Conservation (phyloP, 352 stramenopile genomes). For the Phytopythium cucurbitacearum region DNA sequence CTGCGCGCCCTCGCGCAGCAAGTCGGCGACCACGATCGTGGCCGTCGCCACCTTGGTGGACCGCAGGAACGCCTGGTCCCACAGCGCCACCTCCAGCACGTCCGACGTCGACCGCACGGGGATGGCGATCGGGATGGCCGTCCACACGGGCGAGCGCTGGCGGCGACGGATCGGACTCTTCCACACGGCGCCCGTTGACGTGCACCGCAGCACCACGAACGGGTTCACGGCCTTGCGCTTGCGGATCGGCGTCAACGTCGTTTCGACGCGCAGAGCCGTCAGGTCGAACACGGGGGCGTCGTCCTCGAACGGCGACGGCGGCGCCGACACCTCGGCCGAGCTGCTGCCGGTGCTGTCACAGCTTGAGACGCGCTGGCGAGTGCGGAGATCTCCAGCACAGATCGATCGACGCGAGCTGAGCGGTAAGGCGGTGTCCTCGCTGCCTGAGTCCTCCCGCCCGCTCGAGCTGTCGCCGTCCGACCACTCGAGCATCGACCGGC, state of each 20-base stretch:
- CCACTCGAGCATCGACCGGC: conserved; percentile 21
- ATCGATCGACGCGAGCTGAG: conserved; percentile 9
- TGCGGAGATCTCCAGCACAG: no score
- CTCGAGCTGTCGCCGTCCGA: conserved; percentile 20
- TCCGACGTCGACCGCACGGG: conserved; percentile 23
- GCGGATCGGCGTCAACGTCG: conserved; percentile 36
- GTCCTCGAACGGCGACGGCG: conserved; percentile 4
- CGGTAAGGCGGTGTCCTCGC: not conserved
- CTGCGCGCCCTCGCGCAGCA: conserved; percentile 29
- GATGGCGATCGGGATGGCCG: conserved; percentile 32
- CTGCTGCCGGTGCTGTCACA: conserved; percentile 26
- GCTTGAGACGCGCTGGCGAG: conserved; percentile 4
- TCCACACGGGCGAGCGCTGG: conserved; percentile 39
- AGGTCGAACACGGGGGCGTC: conserved; percentile 19
- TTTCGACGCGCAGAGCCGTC: conserved; percentile 3
- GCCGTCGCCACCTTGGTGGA: conserved; percentile 52
- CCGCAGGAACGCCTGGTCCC: conserved; percentile 61
- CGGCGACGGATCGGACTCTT: conserved; percentile 42
- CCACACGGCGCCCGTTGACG: conserved; percentile 24
- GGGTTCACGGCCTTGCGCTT: conserved; percentile 54
- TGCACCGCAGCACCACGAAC: conserved; percentile 39
- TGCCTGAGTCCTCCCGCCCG: not conserved
- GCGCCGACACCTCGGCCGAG: conserved; percentile 9
- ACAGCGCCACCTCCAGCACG: conserved; percentile 58
- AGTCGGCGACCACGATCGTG: conserved; percentile 33